A percentile compares a stretch with the other conserved stretches of the same genome.
Conservation (phyloP, 306 rosid genomes). For the Gleditsia sinensis region DNA sequence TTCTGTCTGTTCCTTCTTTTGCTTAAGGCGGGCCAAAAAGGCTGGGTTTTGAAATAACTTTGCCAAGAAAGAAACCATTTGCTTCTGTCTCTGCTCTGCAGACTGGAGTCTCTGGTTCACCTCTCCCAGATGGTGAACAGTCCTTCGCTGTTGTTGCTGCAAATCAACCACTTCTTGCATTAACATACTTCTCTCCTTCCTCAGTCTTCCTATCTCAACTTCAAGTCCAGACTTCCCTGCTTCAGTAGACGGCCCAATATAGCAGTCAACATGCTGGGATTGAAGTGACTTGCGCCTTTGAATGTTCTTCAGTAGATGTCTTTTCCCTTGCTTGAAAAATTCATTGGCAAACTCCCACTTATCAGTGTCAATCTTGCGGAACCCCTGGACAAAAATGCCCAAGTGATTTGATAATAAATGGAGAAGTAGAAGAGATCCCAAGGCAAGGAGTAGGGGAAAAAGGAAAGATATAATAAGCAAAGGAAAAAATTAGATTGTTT, state of each 20-base stretch:
- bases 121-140: constrained; percentile 54
- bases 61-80: constrained; percentile 82
- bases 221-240: constrained; percentile 54
- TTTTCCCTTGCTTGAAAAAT: constrained; percentile 71
- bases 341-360: constrained; percentile 93
- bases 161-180: constrained; percentile 80
- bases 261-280: constrained; percentile 56
- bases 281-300: constrained; percentile 78
- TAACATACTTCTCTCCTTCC: constrained; percentile 58
- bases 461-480: constrained; percentile 1
- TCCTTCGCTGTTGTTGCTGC: constrained; percentile 72
- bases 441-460: constrained; percentile 5
- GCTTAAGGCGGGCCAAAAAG: constrained; percentile 52
- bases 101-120: constrained; percentile 73
- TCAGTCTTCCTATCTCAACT: constrained; percentile 64
- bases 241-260: constrained; percentile 50
- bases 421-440: constrained; percentile 12
- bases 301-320: constrained; percentile 70
- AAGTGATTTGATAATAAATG: constrained; percentile 40
- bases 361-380: constrained; percentile 87
- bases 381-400: constrained; percentile 70
- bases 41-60: constrained; percentile 75
- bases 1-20: constrained; percentile 51
- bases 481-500: constrained; percentile 12
- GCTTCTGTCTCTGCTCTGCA: constrained; percentile 82